Percentiles rank a stretch among this genome's conserved stretches.
Conservation (phyloP, 2,329 filamentous ascomycete species). For the Ophiostoma quercus region DNA sequence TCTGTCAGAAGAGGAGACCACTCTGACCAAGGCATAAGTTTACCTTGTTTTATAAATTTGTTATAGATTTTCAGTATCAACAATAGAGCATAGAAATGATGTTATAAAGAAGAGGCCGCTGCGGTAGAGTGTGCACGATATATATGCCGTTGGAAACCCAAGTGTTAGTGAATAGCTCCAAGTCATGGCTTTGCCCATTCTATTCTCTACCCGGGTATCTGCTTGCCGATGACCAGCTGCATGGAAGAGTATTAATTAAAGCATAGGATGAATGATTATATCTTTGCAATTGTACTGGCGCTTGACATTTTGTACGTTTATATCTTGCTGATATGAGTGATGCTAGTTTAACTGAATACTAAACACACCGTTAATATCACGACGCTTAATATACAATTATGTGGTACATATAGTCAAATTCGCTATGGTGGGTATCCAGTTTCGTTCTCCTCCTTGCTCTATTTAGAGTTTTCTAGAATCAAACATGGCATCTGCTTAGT, state of each 20-base stretch:
- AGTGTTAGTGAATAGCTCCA: no score
- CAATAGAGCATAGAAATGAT: not conserved
- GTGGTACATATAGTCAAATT: not conserved
- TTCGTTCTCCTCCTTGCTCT: not conserved
- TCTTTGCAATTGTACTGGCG: no score
- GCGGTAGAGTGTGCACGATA: not conserved
- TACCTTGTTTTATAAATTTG: not conserved
- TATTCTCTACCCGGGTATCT: no score
- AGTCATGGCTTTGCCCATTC: no score
- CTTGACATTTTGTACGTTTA: no score
- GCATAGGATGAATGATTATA: no score
- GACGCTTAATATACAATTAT: not conserved
- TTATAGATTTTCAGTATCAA: not conserved
- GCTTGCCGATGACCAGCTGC: no score
- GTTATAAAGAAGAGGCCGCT: not conserved
- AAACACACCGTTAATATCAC: no score
- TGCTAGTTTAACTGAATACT: no score
- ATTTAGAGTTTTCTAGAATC: not conserved
- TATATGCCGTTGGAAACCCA: no score
- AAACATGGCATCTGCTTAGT: constrained; percentile 18
- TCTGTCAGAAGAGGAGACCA: constrained; percentile 1
- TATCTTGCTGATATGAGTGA: no score
- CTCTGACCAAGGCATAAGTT: not conserved
- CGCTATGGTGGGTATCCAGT: not conserved
- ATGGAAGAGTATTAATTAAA: no score